A percentile compares a stretch with the other conserved stretches of the same genome.
Conservation (phyloP, 495 filamentous ascomycete species). For the Trichocladium antarcticum region DNA sequence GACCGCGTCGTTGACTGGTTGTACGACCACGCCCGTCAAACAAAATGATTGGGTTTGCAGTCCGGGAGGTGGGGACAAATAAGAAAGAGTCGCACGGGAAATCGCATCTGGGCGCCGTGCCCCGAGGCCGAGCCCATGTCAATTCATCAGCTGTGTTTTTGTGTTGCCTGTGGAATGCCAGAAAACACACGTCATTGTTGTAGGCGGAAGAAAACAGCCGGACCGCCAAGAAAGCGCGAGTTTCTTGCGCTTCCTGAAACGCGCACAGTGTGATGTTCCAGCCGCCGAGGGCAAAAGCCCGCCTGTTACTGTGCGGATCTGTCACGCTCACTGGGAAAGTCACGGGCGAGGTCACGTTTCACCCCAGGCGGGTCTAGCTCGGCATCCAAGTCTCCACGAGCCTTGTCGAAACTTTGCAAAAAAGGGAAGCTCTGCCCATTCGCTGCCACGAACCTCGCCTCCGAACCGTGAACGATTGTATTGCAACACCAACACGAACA, state of each 20-base stretch:
- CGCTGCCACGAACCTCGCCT: slow-evolving; percentile 5
- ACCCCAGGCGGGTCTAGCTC: slow-evolving; percentile 12
- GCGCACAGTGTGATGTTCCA: neutral
- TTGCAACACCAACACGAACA: neutral
- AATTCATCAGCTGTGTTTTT: no score
- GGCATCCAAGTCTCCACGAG: slow-evolving; percentile 22
- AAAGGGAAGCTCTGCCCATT: slow-evolving; percentile 14
- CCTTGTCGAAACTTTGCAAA: slow-evolving; percentile 24
- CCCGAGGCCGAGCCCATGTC: no score
- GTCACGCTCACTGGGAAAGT: neutral
- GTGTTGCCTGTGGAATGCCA: no score
- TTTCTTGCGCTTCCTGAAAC: neutral
- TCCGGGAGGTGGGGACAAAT: slow-evolving; percentile 19
- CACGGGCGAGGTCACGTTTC: slow-evolving; percentile 24
- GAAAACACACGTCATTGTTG: slow-evolving; percentile 7
- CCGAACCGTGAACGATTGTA: slow-evolving; percentile 4
- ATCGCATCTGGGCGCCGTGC: no score
- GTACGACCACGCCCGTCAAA: slow-evolving; percentile 44
- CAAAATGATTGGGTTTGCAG: slow-evolving; percentile 42
- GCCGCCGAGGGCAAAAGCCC: neutral
- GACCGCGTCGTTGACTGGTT: slow-evolving; percentile 66
- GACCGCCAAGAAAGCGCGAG: neutral
- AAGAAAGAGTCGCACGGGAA: neutral
- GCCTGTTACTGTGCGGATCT: neutral
- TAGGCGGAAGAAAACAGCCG: neutral